Base-by-base conservation (phyloP, 306 rosid species). In the Vigna unguiculata region DNA sequence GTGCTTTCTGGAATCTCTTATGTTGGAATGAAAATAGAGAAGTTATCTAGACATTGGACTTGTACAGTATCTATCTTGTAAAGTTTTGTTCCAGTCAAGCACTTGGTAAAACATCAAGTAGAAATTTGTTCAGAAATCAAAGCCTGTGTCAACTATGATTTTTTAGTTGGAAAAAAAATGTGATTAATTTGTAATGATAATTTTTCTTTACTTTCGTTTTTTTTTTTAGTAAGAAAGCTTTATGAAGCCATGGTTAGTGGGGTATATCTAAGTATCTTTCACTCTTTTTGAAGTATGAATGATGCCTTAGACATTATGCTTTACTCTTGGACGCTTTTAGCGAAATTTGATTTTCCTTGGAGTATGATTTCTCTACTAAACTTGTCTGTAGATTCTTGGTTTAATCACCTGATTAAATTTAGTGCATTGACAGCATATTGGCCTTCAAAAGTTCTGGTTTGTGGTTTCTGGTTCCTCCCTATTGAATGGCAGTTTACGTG, bases 381-480 rank as follows among this genome's bases (percentile, higher is more conserved):
- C 60, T 60, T 58, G 59, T 25, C 51, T 64, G 45, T 30, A 52
- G 15, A 52, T 28, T 32, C 19, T 77, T 20, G 43, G 71, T 72
- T 67, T 72, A 58, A 55, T 64, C 28, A 65, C 73, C 67, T 40
- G 41, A 81, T 69, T 74, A 40, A 40, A 52, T 48, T 71, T 49
- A 40, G 52, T 51, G 61, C 34, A 54, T 75, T 77, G 71, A 71
- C 90, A 92, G 97, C 85, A 72, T 92, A 92, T 58, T 92, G 97
- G 96, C 96, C 97, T 28, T 63, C 87, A 9, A 80, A 76, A 68
- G 88, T 87, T 71, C 88, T 79, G 59, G 88, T 86, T 75, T 90
- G 90, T 84, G 97, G 97, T 80, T 92, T 90, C 81, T 92, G 96
- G 97, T 92, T 90, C 76, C 86, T 87, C 62, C 93, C 93, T 17